A percentile compares a stretch with the other conserved stretches of the same genome.
These are phyloP conservation scores for Paramecium tetraurelia DNA, from an alignment of 73 alveolate genomes.

Conservation along the genomic window DNA sequence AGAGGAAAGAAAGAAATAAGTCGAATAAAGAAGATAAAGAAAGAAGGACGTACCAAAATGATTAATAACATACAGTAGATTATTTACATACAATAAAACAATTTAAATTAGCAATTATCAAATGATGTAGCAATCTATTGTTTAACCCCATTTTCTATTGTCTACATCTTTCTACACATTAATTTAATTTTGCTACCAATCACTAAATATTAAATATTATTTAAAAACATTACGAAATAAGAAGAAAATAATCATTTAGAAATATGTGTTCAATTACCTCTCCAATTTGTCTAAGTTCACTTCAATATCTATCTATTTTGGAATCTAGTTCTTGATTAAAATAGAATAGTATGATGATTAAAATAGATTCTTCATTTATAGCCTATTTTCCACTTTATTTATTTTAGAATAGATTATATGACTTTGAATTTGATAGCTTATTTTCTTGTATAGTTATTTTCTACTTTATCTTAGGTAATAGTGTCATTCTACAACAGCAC, in stretches of 20 bases:
- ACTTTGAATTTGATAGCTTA: not conserved
- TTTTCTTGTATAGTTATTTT: not conserved
- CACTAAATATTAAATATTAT: not conserved
- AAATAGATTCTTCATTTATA: not conserved
- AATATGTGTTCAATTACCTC: not conserved
- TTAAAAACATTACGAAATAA: not conserved
- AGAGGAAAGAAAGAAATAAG: constrained; percentile 52
- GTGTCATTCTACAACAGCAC: not conserved
- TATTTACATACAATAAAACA: not conserved
- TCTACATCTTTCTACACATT: not conserved
- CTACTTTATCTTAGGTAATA: not conserved
- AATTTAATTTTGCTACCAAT: not conserved
- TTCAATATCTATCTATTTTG: not conserved
- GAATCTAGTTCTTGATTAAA: not conserved
- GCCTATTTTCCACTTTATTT: not conserved
- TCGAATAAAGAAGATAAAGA: constrained; percentile 28
- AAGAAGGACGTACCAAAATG: not conserved
- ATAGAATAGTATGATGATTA: not conserved
- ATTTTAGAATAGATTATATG: not conserved
- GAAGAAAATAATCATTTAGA: not conserved
- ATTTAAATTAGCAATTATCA: not conserved
- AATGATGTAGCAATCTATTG: not conserved
- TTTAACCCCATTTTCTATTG: not conserved
- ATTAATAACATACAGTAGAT: not conserved
- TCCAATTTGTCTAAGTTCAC: not conserved